These are phyloP conservation scores for Flaveria floridana DNA, from an alignment of 140 eudicot genomes.

Conservation along the genomic window DNA sequence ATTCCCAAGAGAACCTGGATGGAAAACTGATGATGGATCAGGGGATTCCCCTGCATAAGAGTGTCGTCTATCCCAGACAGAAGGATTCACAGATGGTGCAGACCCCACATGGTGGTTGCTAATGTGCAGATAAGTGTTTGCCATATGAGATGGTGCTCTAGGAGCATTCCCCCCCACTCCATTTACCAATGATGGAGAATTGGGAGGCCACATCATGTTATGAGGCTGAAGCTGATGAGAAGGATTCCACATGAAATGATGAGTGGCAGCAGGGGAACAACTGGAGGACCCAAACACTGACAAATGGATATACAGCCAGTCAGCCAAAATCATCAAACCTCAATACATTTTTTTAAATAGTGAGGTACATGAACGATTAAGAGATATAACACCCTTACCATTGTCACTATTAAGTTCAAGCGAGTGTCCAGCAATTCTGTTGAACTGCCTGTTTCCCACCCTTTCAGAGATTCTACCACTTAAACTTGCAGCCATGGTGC, in stretches of 20 bases:
- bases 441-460: constrained; percentile 49
- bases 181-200: constrained; percentile 65
- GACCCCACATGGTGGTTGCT: constrained; percentile 82
- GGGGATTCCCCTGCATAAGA: constrained; percentile 72
- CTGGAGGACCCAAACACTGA: constrained; percentile 67
- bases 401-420: constrained; percentile 37
- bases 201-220: constrained; percentile 65
- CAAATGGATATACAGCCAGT: constrained; percentile 8
- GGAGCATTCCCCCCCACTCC: constrained; percentile 53
- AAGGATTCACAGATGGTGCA: constrained; percentile 76
- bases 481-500: constrained; percentile 42
- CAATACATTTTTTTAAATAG: neutral
- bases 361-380: neutral
- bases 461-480: constrained; percentile 48
- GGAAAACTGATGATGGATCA: constrained; percentile 62
- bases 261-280: constrained; percentile 56
- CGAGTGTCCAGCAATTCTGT: constrained; percentile 39
- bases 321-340: constrained; percentile 13
- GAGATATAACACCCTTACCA: constrained; percentile 31
- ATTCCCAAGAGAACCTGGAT: constrained; percentile 78
- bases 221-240: constrained; percentile 51
- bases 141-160: constrained; percentile 66
- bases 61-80: constrained; percentile 78
- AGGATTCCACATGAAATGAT: constrained; percentile 79
- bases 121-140: constrained; percentile 52